Evolutionary conservation across 2,329 filamentous ascomycete genomes (phyloP).

Genomic region (Fusarium sp.): DNA sequence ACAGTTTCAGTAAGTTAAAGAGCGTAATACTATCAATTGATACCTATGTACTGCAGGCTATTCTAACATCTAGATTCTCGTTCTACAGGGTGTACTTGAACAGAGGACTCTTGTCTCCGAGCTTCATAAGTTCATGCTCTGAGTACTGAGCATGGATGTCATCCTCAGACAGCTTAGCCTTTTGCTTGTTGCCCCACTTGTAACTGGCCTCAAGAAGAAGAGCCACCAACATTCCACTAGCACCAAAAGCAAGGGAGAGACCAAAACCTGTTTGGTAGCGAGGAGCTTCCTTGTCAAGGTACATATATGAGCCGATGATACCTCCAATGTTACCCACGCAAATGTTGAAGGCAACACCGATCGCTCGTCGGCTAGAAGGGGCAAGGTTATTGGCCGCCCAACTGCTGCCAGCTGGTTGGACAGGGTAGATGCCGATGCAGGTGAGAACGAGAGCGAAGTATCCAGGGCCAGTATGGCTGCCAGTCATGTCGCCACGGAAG

Average conservation of each 20-base stretch:
- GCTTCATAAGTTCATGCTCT: conserved; percentile 45
- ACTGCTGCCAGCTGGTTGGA: conserved; percentile 65
- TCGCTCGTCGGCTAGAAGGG: conserved; percentile 51
- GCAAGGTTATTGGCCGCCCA: conserved; percentile 59
- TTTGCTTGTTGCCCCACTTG: conserved; percentile 45
- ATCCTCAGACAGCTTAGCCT: conserved; percentile 43
- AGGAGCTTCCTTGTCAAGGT: conserved; percentile 51
- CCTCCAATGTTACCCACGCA: conserved; percentile 52
- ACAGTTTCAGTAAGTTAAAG: too few species aligned
- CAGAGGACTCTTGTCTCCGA: conserved; percentile 52
- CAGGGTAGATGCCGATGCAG: conserved; percentile 77
- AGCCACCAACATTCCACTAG: conserved; percentile 46
- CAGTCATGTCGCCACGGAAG: conserved; percentile 58
- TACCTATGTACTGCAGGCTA: neutral
- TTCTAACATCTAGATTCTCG: neutral
- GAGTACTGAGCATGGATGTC: conserved; percentile 44
- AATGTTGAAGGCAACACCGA: conserved; percentile 52
- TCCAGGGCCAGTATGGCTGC: conserved; percentile 53
- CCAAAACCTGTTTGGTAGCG: conserved; percentile 53
- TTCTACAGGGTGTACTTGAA: conserved; percentile 48
- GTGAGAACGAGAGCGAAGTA: conserved; percentile 66
- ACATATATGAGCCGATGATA: conserved; percentile 56
- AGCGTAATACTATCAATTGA: too few species aligned
- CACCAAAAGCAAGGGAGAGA: conserved; percentile 49
- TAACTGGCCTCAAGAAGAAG: conserved; percentile 49